These are phyloP conservation scores for Alopecurus myosuroides DNA, from an alignment of 176 grass and related monocot species.

Conservation along the genomic window DNA sequence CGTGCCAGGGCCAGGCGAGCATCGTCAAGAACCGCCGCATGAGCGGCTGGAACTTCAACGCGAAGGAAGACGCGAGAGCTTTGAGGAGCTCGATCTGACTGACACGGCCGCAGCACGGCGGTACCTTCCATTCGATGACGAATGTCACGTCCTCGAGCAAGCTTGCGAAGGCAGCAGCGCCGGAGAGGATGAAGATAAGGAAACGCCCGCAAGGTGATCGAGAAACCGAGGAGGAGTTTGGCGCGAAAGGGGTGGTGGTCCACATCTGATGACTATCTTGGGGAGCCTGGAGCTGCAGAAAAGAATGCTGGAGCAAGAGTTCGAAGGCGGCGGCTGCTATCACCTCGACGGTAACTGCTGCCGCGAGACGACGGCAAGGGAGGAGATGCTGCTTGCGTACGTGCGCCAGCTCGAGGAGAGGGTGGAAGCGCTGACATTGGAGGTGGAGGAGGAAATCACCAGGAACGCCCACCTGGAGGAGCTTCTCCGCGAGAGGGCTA, in stretches of 20 bases:
- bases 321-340: conserved; percentile 28
- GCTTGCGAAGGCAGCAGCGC: background rate
- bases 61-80: background rate
- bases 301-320: conserved; percentile 50
- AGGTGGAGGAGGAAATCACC: conserved; percentile 52
- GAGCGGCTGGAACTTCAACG: conserved; percentile 87
- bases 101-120: background rate
- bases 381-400: conserved; percentile 53
- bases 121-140: background rate
- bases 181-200: background rate
- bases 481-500: conserved; percentile 15
- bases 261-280: conserved; percentile 64
- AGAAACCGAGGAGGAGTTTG: background rate
- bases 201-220: background rate
- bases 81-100: conserved; percentile 33
- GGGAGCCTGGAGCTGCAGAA: conserved; percentile 67
- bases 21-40: conserved; percentile 49
- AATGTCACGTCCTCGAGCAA: background rate
- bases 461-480: conserved; percentile 47
- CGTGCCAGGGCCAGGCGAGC: conserved; percentile 11
- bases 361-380: conserved; percentile 11
- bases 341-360: background rate
- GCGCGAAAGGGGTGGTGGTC: conserved; percentile 35
- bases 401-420: conserved; percentile 46
- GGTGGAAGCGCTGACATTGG: conserved; percentile 48